These are phyloP conservation scores for Grigorovia transvaalensis DNA, from an alignment of 805 yeast species.

Conservation along the genomic window DNA sequence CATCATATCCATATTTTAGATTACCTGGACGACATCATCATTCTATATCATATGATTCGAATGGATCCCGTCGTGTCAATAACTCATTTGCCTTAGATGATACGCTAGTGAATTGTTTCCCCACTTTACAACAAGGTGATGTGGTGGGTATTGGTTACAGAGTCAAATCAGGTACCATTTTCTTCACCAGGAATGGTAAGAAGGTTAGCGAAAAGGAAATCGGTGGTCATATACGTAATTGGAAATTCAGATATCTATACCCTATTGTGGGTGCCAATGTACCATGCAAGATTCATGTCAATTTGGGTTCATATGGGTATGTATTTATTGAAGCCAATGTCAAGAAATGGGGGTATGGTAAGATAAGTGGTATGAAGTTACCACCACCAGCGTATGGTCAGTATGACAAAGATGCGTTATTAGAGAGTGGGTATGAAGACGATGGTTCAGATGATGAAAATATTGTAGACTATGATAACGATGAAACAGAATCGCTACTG, in stretches of 20 bases:
- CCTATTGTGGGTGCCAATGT: constrained; percentile 88
- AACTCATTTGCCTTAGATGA: constrained; percentile 51
- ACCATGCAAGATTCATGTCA: constrained; percentile 74
- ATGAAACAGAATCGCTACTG: neutral
- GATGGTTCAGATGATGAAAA: constrained; percentile 21
- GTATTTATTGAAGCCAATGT: constrained; percentile 89
- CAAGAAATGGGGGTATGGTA: constrained; percentile 94
- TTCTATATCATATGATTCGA: constrained; percentile 80
- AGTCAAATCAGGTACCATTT: constrained; percentile 71
- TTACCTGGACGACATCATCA: constrained; percentile 85
- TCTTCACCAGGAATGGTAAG: constrained; percentile 91
- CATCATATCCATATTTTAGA: constrained; percentile 89
- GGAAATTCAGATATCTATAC: constrained; percentile 58
- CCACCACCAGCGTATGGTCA: constrained; percentile 92
- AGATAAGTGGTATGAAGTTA: constrained; percentile 73
- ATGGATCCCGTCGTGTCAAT: constrained; percentile 69
- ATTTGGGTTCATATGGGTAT: constrained; percentile 80
- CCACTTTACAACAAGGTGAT: constrained; percentile 67
- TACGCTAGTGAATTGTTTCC: constrained; percentile 43
- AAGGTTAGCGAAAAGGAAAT: constrained; percentile 71
- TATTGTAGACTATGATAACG: constrained; percentile 2
- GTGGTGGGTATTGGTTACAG: constrained; percentile 89
- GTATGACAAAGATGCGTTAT: constrained; percentile 63
- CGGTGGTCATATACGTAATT: constrained; percentile 68
- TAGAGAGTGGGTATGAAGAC: constrained; percentile 52